Evolutionary conservation across 805 yeast species (phyloP).

Genomic region (Clavispora asparagi): DNA sequence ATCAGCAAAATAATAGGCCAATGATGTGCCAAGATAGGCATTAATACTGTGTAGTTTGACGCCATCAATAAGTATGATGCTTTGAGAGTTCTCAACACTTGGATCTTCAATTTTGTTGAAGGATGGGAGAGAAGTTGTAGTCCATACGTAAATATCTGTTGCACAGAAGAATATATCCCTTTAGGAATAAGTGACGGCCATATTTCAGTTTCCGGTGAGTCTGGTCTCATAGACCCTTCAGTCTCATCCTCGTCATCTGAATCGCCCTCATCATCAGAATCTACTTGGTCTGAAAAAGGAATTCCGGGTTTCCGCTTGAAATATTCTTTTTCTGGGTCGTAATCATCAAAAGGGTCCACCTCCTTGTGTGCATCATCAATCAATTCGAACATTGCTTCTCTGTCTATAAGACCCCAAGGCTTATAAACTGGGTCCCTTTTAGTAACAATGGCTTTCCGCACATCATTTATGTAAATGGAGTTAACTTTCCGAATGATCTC

Average conservation of each 20-base stretch:
- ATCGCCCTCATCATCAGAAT: conserved; percentile 26
- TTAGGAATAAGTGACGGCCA: conserved; percentile 72
- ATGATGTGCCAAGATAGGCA: conserved; percentile 29
- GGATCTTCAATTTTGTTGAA: conserved; percentile 50
- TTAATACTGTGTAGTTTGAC: conserved; percentile 24
- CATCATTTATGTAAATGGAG: conserved; percentile 25
- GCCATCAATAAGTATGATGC: conserved; percentile 28
- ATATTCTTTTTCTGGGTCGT: conserved; percentile 35
- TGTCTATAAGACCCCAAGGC: conserved; percentile 58
- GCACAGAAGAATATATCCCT: conserved; percentile 51
- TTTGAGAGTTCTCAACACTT: conserved; percentile 46
- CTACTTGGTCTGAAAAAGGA: conserved; percentile 25
- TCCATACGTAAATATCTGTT: conserved; percentile 63
- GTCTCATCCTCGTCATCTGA: conserved; percentile 9
- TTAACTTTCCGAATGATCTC: conserved; percentile 49
- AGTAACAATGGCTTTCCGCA: background rate
- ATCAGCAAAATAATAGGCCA: conserved; percentile 28
- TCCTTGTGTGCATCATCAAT: conserved; percentile 32
- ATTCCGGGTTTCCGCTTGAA: conserved; percentile 33
- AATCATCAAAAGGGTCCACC: conserved; percentile 22
- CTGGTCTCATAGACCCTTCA: background rate
- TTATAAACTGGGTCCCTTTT: conserved; percentile 21
- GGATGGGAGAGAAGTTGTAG: conserved; percentile 65
- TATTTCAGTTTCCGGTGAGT: conserved; percentile 1
- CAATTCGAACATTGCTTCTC: conserved; percentile 40